Evolutionary conservation across 371 early-diverging fungal species (phyloP).

Genomic region (Apophysomyces variabilis): DNA sequence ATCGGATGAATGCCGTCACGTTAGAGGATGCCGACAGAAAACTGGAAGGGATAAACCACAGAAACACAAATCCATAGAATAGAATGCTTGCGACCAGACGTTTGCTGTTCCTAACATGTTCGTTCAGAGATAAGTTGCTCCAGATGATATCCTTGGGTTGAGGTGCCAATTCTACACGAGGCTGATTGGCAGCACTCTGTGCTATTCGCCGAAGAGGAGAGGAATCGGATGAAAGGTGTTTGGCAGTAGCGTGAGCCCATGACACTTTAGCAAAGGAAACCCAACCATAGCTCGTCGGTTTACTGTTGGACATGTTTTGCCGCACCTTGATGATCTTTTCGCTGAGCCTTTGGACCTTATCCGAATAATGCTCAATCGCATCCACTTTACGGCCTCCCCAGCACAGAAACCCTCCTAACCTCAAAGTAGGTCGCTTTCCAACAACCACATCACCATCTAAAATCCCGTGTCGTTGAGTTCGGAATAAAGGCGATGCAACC

Average conservation of each 20-base stretch:
- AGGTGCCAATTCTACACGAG: conserved; percentile 61
- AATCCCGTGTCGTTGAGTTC: neutral
- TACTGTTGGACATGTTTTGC: conserved; percentile 48
- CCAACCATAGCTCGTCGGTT: conserved; percentile 76
- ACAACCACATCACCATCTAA: conserved; percentile 53
- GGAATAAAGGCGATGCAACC: neutral
- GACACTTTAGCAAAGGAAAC: conserved; percentile 67
- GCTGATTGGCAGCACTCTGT: conserved; percentile 5
- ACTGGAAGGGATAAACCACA: conserved; percentile 72
- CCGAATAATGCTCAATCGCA: conserved; percentile 76
- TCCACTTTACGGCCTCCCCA: conserved; percentile 73
- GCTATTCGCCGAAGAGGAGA: conserved; percentile 21
- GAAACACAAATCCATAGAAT: conserved; percentile 62
- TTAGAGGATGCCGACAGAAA: conserved; percentile 66
- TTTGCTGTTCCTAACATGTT: conserved; percentile 60
- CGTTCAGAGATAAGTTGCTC: conserved; percentile 71
- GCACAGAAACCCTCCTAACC: conserved; percentile 41
- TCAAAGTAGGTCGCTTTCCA: conserved; percentile 57
- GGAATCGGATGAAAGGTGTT: conserved; percentile 25
- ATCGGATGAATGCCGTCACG: conserved; percentile 54
- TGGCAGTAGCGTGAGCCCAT: conserved; percentile 67
- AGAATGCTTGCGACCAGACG: conserved; percentile 59
- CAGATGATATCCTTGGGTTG: conserved; percentile 83
- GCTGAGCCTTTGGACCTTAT: conserved; percentile 64
- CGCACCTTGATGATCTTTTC: conserved; percentile 65